A percentile compares a stretch with the other conserved stretches of the same genome.
Evolutionary conservation across 768 basidiomycete genomes (phyloP).

Genomic region (Tephrocybe sp.): DNA sequence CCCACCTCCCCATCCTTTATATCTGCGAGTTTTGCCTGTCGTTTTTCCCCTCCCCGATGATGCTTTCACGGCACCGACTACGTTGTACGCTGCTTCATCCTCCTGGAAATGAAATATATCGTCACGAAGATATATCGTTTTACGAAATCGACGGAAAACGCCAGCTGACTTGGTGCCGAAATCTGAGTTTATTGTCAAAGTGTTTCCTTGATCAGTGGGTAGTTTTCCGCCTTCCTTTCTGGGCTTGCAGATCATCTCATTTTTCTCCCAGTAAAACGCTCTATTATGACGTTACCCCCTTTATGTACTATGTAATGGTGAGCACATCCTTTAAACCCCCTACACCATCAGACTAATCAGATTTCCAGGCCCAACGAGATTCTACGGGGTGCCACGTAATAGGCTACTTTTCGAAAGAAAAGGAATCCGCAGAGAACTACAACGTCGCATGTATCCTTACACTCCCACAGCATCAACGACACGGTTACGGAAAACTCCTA

Average conservation of each 20-base stretch:
- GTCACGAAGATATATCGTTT: slow-evolving; percentile 94
- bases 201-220: slow-evolving; percentile 97
- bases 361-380: slow-evolving; percentile 71
- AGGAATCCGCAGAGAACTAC: slow-evolving; percentile 96
- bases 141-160: slow-evolving; percentile 98
- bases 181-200: slow-evolving; percentile 93
- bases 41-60: slow-evolving; percentile 87
- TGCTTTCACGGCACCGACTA: slow-evolving; percentile 86
- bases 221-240: slow-evolving; percentile 11
- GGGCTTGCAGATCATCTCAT: slow-evolving; percentile 19
- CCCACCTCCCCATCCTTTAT: slow-evolving; percentile 91
- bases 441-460: slow-evolving; percentile 99
- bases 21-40: slow-evolving; percentile 98
- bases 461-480: slow-evolving; percentile 96
- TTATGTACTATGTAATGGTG: slow-evolving; percentile 99
- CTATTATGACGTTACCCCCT: slow-evolving; percentile 99
- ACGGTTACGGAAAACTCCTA: slow-evolving; percentile 91
- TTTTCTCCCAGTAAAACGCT: slow-evolving; percentile 78
- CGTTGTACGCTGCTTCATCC: slow-evolving; percentile 92
- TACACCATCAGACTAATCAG: slow-evolving; percentile 12
- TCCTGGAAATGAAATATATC: slow-evolving; percentile 99
- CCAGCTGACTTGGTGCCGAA: slow-evolving; percentile 95
- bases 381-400: slow-evolving; percentile 89
- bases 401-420: slow-evolving; percentile 99
- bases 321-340: slow-evolving; percentile 14